Evolutionary conservation across 345 rosid species (phyloP).

Genomic region (Salix exigua): DNA sequence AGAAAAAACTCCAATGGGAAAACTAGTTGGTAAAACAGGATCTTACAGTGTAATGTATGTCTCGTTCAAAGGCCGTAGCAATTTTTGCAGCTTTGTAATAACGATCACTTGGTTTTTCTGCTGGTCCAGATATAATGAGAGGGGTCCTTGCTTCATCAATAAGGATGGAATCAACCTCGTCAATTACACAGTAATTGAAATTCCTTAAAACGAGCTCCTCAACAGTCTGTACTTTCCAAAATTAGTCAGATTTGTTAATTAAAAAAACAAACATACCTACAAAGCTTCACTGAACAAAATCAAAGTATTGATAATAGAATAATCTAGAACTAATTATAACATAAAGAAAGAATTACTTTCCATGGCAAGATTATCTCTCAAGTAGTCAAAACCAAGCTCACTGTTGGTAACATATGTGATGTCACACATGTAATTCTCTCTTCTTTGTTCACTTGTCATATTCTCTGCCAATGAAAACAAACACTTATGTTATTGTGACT

Average conservation of each 20-base stretch:
- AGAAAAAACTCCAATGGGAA: too few relatives aligned
- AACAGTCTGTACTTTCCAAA: conserved; percentile 54
- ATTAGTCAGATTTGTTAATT: not conserved
- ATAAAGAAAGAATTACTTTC: conserved; percentile 81
- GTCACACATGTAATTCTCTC: conserved; percentile 87
- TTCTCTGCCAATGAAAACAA: conserved; percentile 54
- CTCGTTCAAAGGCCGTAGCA: conserved; percentile 81
- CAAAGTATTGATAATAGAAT: conserved; percentile 1
- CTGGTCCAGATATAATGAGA: conserved; percentile 87
- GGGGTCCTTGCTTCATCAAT: conserved; percentile 99
- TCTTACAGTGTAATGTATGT: conserved; percentile 89
- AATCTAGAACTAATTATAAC: conserved; percentile 14
- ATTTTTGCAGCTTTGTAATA: conserved; percentile 94
- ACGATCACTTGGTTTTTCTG: conserved; percentile 92
- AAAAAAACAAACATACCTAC: conserved; percentile 6
- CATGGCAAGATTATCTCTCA: conserved; percentile 99
- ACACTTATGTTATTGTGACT: not conserved
- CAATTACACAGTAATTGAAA: conserved; percentile 86
- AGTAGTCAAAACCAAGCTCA: conserved; percentile 91
- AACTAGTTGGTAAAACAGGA: not conserved
- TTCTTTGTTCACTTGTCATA: conserved; percentile 88
- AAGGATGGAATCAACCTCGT: conserved; percentile 98
- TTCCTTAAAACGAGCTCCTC: conserved; percentile 94
- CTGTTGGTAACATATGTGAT: conserved; percentile 94
- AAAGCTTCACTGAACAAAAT: not conserved